Evolutionary conservation across 495 filamentous ascomycete genomes (phyloP).

Genomic region (Poronia punctata): DNA sequence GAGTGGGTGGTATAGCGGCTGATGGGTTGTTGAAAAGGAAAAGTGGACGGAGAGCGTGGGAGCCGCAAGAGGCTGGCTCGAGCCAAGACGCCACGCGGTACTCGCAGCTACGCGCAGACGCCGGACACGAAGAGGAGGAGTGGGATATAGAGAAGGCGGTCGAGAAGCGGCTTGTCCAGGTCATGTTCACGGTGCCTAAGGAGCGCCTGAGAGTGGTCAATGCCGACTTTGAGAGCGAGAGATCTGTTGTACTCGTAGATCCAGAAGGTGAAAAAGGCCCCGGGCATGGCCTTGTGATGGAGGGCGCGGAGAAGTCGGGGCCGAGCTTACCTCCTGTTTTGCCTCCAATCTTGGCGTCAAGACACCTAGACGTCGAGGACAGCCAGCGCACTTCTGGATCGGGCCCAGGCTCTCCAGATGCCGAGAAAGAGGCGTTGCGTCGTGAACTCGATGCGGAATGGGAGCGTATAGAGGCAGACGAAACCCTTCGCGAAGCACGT

Average conservation of each 20-base stretch:
- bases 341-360: constrained; percentile 10
- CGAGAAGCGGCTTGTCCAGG: constrained; percentile 73
- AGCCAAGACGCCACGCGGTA: constrained; percentile 6
- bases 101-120: constrained; percentile 5
- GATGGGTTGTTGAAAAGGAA: constrained; percentile 31
- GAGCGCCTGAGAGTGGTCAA: constrained; percentile 84
- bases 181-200: constrained; percentile 89
- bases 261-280: constrained; percentile 13
- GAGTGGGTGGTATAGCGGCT: constrained; percentile 23
- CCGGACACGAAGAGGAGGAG: constrained; percentile 50
- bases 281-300: background rate
- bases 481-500: constrained; percentile 8
- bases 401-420: constrained; percentile 9
- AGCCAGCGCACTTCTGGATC: background rate
- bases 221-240: constrained; percentile 44
- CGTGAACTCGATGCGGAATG: constrained; percentile 19
- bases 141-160: constrained; percentile 88
- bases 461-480: constrained; percentile 18
- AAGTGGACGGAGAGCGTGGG: constrained; percentile 39
- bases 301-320: background rate
- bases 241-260: constrained; percentile 21
- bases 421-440: constrained; percentile 14
- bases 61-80: constrained; percentile 14
- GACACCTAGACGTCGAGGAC: constrained; percentile 13
- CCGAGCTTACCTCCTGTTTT: constrained; percentile 4